A percentile compares a stretch with the other conserved stretches of the same genome.
phyloP scores from a whole-genome alignment of 495 filamentous ascomycete genomes.

The Trichoderma erinaceum region DNA sequence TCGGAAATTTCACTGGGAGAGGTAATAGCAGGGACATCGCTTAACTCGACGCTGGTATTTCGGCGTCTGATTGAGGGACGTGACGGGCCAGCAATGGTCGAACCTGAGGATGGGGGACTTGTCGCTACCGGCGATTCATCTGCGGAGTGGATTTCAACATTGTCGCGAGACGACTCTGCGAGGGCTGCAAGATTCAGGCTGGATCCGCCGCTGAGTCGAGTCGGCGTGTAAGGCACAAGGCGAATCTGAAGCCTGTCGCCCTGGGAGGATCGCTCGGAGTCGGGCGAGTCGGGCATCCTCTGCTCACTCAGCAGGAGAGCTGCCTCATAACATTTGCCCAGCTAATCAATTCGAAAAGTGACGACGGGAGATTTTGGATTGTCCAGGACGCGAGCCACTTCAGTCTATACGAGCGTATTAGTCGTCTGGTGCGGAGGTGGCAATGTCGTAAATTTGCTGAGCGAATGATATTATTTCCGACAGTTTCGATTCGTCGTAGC shows the following conservation, averaged over 20 bases:
- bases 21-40: not conserved
- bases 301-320: slow-evolving; percentile 4
- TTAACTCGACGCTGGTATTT: not conserved
- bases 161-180: not conserved
- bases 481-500: slow-evolving; percentile 7
- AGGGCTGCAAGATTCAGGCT: not conserved
- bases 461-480: not conserved
- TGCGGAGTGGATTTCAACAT: not conserved
- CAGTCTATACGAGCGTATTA: not conserved
- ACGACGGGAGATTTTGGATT: not conserved
- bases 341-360: not conserved
- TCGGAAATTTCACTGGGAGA: not conserved
- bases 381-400: not conserved
- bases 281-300: slow-evolving; percentile 10
- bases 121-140: not conserved
- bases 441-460: not conserved
- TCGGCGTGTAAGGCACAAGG: slow-evolving; percentile 46
- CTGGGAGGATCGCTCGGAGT: slow-evolving; percentile 7
- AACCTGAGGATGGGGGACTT: not conserved
- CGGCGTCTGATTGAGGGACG: not conserved
- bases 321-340: slow-evolving; percentile 10
- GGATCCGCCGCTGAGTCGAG: slow-evolving; percentile 10
- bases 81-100: not conserved
- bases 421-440: slow-evolving; percentile 13
- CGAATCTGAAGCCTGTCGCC: slow-evolving; percentile 27